Evolutionary conservation across 176 grass and related monocot genomes (phyloP).

Genomic region (Bromus sterilis): DNA sequence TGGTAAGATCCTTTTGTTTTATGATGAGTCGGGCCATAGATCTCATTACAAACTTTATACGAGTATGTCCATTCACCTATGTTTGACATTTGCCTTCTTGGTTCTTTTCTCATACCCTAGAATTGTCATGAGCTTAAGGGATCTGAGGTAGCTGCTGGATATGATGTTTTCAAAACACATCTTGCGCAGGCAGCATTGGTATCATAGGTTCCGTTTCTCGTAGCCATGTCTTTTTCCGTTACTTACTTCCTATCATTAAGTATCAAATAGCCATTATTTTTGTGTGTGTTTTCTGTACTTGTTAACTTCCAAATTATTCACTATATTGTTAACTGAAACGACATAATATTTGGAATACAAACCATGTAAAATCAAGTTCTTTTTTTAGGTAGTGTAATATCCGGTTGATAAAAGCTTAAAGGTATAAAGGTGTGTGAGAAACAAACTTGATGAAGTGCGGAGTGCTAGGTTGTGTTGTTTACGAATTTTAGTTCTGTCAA

Average conservation of each 20-base stretch:
- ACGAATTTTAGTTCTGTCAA: no score
- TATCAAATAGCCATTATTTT: neutral
- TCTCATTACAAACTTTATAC: neutral
- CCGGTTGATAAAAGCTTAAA: no score
- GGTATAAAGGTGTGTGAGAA: no score
- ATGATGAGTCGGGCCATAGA: neutral
- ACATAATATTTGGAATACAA: neutral
- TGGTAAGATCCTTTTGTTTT: conserved; percentile 32
- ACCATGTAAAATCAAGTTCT: neutral
- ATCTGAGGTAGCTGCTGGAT: conserved; percentile 49
- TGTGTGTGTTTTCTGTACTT: neutral
- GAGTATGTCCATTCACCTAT: conserved; percentile 6
- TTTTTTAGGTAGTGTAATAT: no score
- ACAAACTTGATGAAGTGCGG: no score
- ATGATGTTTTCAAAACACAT: conserved; percentile 50
- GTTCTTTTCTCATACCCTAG: conserved; percentile 33
- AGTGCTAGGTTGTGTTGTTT: no score
- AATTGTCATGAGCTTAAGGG: conserved; percentile 58
- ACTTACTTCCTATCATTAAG: neutral
- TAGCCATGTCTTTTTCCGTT: conserved; percentile 5
- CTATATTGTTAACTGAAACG: neutral
- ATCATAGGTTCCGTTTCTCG: conserved; percentile 44
- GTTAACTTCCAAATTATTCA: neutral
- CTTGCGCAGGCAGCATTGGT: conserved; percentile 38
- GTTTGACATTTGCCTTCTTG: conserved; percentile 10